Percentiles rank a stretch among this genome's conserved stretches.
phyloP scores from a whole-genome alignment of 1,284 basidiomycete species.

The Moesziomyces globuligerus region DNA sequence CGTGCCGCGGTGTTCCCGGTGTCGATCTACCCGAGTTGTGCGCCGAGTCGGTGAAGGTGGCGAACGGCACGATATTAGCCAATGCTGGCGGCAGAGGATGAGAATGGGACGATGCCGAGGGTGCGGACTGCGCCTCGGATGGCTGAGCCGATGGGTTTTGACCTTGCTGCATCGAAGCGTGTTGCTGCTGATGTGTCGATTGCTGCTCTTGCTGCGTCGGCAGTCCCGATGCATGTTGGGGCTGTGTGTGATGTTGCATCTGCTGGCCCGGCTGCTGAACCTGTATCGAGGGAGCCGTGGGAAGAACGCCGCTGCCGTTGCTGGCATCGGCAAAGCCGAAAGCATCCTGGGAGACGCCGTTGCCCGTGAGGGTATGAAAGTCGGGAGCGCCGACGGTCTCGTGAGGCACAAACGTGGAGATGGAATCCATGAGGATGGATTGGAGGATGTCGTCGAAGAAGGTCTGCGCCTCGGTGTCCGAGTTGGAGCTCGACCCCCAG shows the following conservation, averaged over 20 bases:
- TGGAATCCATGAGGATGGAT: constrained; percentile 50
- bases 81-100: constrained; percentile 24
- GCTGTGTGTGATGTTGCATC: constrained; percentile 4
- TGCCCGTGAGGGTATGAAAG: constrained; percentile 1
- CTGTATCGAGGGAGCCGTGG: neutral
- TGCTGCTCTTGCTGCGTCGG: constrained; percentile 14
- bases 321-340: constrained; percentile 18
- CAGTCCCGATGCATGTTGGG: neutral
- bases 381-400: constrained; percentile 25
- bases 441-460: constrained; percentile 51
- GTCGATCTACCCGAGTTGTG: constrained; percentile 40
- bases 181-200: constrained; percentile 2
- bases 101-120: constrained; percentile 1
- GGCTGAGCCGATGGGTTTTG: constrained; percentile 1
- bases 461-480: constrained; percentile 34
- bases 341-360: constrained; percentile 9
- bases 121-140: constrained; percentile 3
- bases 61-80: constrained; percentile 30
- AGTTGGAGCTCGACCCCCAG: constrained; percentile 35
- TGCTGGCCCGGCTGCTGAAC: constrained; percentile 9
- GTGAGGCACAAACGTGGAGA: constrained; percentile 43
- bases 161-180: constrained; percentile 1
- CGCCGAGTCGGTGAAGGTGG: constrained; percentile 36
- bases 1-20: constrained; percentile 30
- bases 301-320: neutral